These are phyloP conservation scores for Ascochyta rabiei DNA, from an alignment of 2,329 filamentous ascomycete species.

Conservation along the genomic window DNA sequence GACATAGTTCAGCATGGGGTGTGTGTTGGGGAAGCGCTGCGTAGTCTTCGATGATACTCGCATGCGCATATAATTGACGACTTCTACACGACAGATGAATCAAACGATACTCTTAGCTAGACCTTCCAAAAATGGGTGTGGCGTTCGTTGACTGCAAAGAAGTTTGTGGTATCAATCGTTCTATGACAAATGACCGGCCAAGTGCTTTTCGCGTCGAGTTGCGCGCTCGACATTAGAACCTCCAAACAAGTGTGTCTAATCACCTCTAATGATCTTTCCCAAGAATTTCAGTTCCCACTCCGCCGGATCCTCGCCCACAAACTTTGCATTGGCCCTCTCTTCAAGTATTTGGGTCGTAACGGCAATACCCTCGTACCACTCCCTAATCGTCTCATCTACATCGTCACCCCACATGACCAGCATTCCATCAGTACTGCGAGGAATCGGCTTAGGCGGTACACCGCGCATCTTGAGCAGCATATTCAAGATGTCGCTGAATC, in stretches of 20 bases:
- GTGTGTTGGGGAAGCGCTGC: slow-evolving; percentile 7
- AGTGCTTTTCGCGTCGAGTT: neutral
- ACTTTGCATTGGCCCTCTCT: slow-evolving; percentile 38
- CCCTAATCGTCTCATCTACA: slow-evolving; percentile 37
- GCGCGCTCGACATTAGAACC: neutral
- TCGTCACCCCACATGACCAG: slow-evolving; percentile 44
- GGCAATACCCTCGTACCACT: slow-evolving; percentile 46
- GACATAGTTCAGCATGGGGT: slow-evolving; percentile 2
- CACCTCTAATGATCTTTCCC: slow-evolving; percentile 43
- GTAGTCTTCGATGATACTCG: slow-evolving; percentile 1
- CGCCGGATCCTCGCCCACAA: slow-evolving; percentile 36
- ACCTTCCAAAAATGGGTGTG: neutral
- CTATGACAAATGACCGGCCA: slow-evolving; percentile 5
- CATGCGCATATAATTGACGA: slow-evolving; percentile 13
- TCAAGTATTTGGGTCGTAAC: slow-evolving; percentile 36
- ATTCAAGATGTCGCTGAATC: slow-evolving; percentile 63
- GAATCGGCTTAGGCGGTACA: slow-evolving; percentile 50
- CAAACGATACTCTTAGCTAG: slow-evolving; percentile 12
- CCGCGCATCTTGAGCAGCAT: slow-evolving; percentile 65
- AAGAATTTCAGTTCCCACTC: slow-evolving; percentile 49
- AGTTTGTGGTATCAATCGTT: slow-evolving; percentile 9
- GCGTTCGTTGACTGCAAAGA: neutral
- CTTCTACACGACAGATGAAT: slow-evolving; percentile 14
- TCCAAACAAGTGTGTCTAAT: slow-evolving; percentile 14
- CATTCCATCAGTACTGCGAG: slow-evolving; percentile 40